phyloP scores from a whole-genome alignment of 108 stramenopile species.

The Nitzschia sp. region DNA sequence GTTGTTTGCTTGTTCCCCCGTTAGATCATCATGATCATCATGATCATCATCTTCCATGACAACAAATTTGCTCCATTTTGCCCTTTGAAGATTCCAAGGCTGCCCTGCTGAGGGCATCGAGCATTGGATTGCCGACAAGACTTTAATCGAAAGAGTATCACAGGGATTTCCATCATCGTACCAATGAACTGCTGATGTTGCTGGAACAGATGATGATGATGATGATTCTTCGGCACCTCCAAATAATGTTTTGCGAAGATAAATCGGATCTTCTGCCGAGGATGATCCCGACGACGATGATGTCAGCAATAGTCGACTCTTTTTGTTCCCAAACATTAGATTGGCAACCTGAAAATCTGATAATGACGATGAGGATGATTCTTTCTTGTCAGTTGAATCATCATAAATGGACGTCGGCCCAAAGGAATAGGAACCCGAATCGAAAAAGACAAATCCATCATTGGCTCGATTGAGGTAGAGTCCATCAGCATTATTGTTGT shows the following conservation, averaged over 20 bases:
- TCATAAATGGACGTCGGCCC: slow-evolving; percentile 27
- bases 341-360: neutral
- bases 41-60: too few relatives aligned
- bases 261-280: neutral
- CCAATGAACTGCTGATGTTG: neutral
- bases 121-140: slow-evolving; percentile 21
- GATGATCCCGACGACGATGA: neutral
- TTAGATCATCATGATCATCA: too few relatives aligned
- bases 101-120: slow-evolving; percentile 41
- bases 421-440: slow-evolving; percentile 51
- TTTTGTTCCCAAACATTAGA: neutral
- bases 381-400: slow-evolving; percentile 12
- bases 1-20: neutral
- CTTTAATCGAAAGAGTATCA: neutral
- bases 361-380: too few relatives aligned
- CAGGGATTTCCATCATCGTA: slow-evolving; percentile 3
- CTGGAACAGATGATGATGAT: slow-evolving; percentile 13
- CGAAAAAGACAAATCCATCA: slow-evolving; percentile 69
- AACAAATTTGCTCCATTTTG: slow-evolving; percentile 41
- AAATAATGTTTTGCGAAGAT: neutral
- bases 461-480: slow-evolving; percentile 65
- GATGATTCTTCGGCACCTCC: neutral
- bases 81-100: slow-evolving; percentile 56
- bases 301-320: neutral
- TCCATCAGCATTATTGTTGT: slow-evolving; percentile 14